Evolutionary conservation across 73 alveolate genomes (phyloP).

Genomic region (Tetrahymena elliotti): DNA sequence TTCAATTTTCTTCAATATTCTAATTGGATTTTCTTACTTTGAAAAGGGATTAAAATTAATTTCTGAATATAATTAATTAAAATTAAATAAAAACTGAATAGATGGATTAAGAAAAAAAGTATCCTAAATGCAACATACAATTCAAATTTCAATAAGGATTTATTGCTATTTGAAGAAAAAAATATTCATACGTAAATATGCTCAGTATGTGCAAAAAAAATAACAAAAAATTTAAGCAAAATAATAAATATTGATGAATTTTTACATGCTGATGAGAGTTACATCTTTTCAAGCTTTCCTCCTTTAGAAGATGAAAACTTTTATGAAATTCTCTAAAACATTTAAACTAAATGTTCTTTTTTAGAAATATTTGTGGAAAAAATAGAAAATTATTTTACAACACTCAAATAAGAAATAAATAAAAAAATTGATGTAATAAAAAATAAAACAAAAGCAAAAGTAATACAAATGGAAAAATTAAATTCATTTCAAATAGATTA

Average conservation of each 20-base stretch:
- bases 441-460: too few relatives aligned
- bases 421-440: not conserved
- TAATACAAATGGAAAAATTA: not conserved
- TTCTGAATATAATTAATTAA: too few relatives aligned
- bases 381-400: too few relatives aligned
- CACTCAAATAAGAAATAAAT: too few relatives aligned
- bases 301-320: not conserved
- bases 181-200: not conserved
- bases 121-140: not conserved
- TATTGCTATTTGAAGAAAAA: not conserved
- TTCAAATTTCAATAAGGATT: too few relatives aligned
- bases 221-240: not conserved
- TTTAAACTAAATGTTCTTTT: not conserved
- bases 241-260: not conserved
- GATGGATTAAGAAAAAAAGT: not conserved
- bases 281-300: not conserved
- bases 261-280: not conserved
- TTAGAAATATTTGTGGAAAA: not conserved
- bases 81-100: too few relatives aligned
- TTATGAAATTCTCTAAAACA: too few relatives aligned
- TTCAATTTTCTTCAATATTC: too few relatives aligned
- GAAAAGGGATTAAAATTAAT: too few relatives aligned
- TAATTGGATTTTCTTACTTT: too few relatives aligned
- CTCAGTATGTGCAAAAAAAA: not conserved
- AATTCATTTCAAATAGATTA: not conserved